Percentiles rank a stretch among this genome's conserved stretches.
These are phyloP conservation scores for Dysphania ambrosioides DNA, from an alignment of 148 eudicot genomes.

Conservation along the genomic window DNA sequence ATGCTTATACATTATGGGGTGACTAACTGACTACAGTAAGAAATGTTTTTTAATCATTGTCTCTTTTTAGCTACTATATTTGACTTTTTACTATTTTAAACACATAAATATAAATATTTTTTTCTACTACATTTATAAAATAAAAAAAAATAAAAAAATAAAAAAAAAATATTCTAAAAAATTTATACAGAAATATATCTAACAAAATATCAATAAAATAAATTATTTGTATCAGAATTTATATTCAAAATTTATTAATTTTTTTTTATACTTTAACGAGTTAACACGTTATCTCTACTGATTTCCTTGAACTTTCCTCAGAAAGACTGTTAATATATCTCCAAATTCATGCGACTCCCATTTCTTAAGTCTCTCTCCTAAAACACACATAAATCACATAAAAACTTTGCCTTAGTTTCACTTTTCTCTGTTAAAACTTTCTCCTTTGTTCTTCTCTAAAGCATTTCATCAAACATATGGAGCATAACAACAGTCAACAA, in stretches of 20 bases:
- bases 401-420: neutral
- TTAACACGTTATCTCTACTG: slow-evolving; percentile 55
- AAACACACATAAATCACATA: neutral
- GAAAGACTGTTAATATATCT: neutral
- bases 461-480: slow-evolving; percentile 46
- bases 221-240: no score
- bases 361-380: slow-evolving; percentile 2
- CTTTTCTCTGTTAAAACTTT: neutral
- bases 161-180: no score
- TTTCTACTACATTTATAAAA: no score
- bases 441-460: neutral
- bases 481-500: slow-evolving; percentile 49
- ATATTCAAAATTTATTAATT: neutral
- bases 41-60: no score
- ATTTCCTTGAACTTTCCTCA: slow-evolving; percentile 60
- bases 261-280: slow-evolving; percentile 44
- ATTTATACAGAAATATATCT: no score
- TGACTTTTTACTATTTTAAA: no score
- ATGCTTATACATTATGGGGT: no score
- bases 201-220: no score
- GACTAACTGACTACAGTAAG: no score
- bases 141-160: no score
- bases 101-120: no score
- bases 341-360: neutral
- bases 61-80: no score